These are phyloP conservation scores for Pyrus communis DNA, from an alignment of 306 rosid genomes.

Conservation along the genomic window DNA sequence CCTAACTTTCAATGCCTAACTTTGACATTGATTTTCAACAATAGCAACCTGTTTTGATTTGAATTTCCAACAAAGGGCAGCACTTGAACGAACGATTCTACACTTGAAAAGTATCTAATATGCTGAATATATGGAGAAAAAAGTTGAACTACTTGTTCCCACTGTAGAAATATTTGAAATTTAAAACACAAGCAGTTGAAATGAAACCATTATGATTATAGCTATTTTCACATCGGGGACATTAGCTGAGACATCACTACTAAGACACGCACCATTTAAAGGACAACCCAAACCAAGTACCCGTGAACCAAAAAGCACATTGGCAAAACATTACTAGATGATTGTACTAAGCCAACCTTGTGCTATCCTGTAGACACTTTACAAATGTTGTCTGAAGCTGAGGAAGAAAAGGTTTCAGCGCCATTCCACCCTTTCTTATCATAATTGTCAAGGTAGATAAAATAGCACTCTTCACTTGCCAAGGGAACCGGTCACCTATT, in stretches of 20 bases:
- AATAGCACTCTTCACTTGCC: conserved; percentile 99
- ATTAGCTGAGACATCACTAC: neutral
- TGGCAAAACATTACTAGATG: neutral
- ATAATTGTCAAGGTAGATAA: conserved; percentile 75
- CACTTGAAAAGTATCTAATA: conserved; percentile 21
- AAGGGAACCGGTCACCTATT: conserved; percentile 94
- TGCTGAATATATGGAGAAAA: conserved; percentile 15
- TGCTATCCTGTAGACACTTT: conserved; percentile 86
- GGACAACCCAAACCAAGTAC: neutral
- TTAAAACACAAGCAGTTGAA: neutral
- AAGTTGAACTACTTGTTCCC: conserved; percentile 7
- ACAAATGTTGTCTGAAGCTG: conserved; percentile 98
- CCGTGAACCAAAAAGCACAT: neutral
- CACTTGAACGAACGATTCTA: conserved; percentile 90
- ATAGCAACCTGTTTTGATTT: too few relatives aligned
- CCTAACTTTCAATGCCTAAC: too few relatives aligned
- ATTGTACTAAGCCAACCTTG: conserved; percentile 44
- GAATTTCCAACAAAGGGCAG: too few relatives aligned
- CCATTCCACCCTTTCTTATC: conserved; percentile 81
- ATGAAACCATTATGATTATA: neutral
- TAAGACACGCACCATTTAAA: neutral
- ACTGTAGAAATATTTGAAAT: neutral
- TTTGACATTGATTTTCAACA: too few relatives aligned
- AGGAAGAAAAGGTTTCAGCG: conserved; percentile 93
- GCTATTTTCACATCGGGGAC: neutral